Evolutionary conservation across 1,139 yeast species (phyloP).

Genomic region (Wickerhamomyces sp.): DNA sequence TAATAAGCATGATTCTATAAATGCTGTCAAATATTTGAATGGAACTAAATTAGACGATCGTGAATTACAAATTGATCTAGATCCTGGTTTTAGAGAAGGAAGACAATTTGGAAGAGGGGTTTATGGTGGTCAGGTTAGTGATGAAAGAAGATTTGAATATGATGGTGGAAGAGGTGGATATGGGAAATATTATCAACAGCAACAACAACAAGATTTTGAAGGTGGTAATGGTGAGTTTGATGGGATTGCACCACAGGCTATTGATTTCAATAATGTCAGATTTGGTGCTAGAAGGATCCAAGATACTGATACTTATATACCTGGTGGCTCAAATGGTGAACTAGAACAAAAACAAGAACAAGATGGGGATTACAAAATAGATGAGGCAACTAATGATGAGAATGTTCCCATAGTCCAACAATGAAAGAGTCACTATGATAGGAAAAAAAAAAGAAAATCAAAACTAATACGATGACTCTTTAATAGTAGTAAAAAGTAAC

Average conservation of each 20-base stretch:
- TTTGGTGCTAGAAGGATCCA: slow-evolving; percentile 26
- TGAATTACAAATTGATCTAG: slow-evolving; percentile 76
- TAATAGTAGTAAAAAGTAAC: background rate
- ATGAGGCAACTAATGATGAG: background rate
- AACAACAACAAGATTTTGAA: background rate
- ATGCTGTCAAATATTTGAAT: slow-evolving; percentile 75
- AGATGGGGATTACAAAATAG: background rate
- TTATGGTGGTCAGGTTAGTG: slow-evolving; percentile 80
- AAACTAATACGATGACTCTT: background rate
- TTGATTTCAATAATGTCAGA: slow-evolving; percentile 13
- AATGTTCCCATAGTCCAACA: background rate
- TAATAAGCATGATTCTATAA: slow-evolving; percentile 62
- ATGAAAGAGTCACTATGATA: too few species aligned
- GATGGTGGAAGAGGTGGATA: slow-evolving; percentile 58
- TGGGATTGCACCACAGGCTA: background rate
- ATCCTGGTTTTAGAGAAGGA: slow-evolving; percentile 93
- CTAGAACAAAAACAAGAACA: slow-evolving; percentile 5
- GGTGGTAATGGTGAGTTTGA: background rate
- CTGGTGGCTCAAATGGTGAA: slow-evolving; percentile 7
- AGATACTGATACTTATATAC: slow-evolving; percentile 18
- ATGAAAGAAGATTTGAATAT: slow-evolving; percentile 49
- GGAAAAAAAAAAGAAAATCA: too few species aligned
- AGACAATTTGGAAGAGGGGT: slow-evolving; percentile 92
- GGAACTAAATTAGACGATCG: slow-evolving; percentile 81
- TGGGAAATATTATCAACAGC: slow-evolving; percentile 24